Conservation (phyloP, 495 filamentous ascomycete species). For the Penicillium daleae region DNA sequence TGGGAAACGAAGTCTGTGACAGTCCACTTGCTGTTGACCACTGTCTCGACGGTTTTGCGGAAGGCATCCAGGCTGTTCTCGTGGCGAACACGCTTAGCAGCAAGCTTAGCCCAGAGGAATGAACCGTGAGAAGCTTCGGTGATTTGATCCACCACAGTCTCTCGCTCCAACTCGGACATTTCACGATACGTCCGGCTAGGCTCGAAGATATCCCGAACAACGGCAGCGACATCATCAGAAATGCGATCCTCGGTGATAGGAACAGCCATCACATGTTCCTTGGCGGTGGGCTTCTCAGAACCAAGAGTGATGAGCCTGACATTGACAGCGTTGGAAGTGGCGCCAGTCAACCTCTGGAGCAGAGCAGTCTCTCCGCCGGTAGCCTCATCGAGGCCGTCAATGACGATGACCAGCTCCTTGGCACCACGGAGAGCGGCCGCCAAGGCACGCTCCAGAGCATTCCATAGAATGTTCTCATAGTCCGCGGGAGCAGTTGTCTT, state of each 20-base stretch:
- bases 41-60: constrained; percentile 27
- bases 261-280: constrained; percentile 20
- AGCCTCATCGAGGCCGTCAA: constrained; percentile 45
- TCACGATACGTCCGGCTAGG: constrained; percentile 19
- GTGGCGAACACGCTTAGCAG: constrained; percentile 30
- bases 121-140: constrained; percentile 40
- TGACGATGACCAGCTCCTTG: constrained; percentile 40
- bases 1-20: constrained; percentile 38
- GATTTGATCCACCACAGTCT: constrained; percentile 39
- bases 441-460: constrained; percentile 26
- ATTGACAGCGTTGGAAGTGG: constrained; percentile 29
- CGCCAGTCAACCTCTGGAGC: constrained; percentile 28
- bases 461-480: constrained; percentile 35
- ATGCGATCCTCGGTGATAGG: constrained; percentile 27
- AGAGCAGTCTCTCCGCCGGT: constrained; percentile 33
- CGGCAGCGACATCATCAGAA: constrained; percentile 32
- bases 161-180: constrained; percentile 32
- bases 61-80: constrained; percentile 32
- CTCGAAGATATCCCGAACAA: constrained; percentile 29
- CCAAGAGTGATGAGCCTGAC: constrained; percentile 39
- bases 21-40: constrained; percentile 29
- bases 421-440: constrained; percentile 32
- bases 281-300: constrained; percentile 29
- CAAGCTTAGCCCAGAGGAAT: constrained; percentile 46
- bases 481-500: constrained; percentile 27